phyloP scores from a whole-genome alignment of 75 land plant species.

The Pinus albicaulis region DNA sequence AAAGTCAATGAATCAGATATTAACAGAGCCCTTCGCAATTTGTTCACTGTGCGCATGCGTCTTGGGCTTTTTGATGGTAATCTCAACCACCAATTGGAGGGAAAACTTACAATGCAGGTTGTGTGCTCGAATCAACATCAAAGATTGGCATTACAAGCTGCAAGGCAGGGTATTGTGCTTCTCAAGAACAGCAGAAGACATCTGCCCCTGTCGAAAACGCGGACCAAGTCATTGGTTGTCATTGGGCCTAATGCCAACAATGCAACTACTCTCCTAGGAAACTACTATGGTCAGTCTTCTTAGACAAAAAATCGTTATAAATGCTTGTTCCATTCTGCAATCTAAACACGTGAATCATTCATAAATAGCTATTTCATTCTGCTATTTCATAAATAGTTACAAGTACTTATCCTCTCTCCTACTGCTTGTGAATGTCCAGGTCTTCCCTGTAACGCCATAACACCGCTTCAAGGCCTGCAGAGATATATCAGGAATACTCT shows the following conservation, averaged over 20 bases:
- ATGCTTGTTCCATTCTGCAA: no score
- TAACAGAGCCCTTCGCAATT: conserved; percentile 68
- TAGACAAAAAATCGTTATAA: conserved; percentile 15
- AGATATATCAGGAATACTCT: conserved; percentile 16
- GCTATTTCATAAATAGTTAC: no score
- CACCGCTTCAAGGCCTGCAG: conserved; percentile 49
- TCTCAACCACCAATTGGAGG: conserved; percentile 18
- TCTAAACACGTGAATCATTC: no score
- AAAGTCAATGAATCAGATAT: conserved; percentile 56
- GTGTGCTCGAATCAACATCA: conserved; percentile 71
- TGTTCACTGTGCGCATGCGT: conserved; percentile 11
- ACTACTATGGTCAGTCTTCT: conserved; percentile 57
- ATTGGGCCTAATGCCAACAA: conserved; percentile 81
- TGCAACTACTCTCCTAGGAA: conserved; percentile 56
- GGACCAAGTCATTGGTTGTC: conserved; percentile 49
- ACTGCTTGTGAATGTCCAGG: conserved; percentile 36
- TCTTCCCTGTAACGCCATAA: conserved; percentile 60
- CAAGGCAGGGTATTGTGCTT: conserved; percentile 87
- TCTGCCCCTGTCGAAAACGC: conserved; percentile 46
- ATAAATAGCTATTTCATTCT: no score
- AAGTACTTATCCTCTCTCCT: neutral
- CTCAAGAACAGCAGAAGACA: conserved; percentile 62
- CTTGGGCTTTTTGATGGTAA: conserved; percentile 86
- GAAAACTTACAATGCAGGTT: conserved; percentile 35
- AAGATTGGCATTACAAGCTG: conserved; percentile 80